Evolutionary conservation across 73 alveolate species (phyloP), one percentile per base, ranked within the genome.

Genomic region (Paramecium caudatum): DNA sequence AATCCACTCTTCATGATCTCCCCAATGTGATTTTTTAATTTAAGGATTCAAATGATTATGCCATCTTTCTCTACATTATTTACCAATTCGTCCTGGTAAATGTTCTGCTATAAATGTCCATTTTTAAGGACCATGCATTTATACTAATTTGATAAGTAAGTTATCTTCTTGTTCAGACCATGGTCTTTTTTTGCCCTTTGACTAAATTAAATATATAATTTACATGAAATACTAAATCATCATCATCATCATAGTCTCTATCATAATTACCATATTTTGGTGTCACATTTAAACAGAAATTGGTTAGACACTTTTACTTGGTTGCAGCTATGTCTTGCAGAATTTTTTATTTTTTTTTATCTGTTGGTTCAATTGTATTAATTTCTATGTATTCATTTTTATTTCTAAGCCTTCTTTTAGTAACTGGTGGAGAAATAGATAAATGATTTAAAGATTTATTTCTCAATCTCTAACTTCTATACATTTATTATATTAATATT

Each of bases 21-120:
- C 93, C 99, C 99, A 97, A 62, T 74, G 93, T 16, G 98, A 98
- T 91, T 97, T 97, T 82, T 97, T 97, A 19, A 98, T 98, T 32
- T 95, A 90, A 1, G 99, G 99, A 90, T 98, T 97, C 90, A 98
- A 91, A 83, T 98, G 99, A 90, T 98, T 98, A 90, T 97, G 99
- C 99, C 99, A 98, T 82, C 99, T 97, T 91, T 98, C 99, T 87
- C 99, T 91, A 78, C 99, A 98, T 92, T 98, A 97, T 78, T 98
- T 98, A 3, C 99, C 99, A 12, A 97, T 98, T 69, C 99, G 86
- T 34, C 99, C 99, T 5, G 98, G 98, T 46, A 98, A 91, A 87
- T 96, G 98, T 48, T 97, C 93, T 34, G 99, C 98, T 16, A 98
- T 98, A 46, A 91, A 96, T 9, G 99, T 95, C 99, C 99, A 98